Base-by-base conservation (phyloP, 768 basidiomycete species). In the Hebeloma cylindrosporum region DNA sequence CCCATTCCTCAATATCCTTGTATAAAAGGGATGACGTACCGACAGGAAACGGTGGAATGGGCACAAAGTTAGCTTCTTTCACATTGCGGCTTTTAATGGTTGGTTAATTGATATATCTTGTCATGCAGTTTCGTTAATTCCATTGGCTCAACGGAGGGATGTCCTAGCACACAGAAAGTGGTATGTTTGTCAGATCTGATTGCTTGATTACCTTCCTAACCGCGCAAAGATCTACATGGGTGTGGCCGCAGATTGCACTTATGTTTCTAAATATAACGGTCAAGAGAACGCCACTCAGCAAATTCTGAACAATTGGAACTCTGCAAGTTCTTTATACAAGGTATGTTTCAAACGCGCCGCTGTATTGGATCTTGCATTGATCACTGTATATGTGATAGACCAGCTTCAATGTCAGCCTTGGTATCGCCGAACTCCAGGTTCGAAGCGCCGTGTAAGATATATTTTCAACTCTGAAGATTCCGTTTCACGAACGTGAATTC, bases 171-270 rank as follows among this genome's bases (percentile, higher is more conserved):
- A 0, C 85, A 86, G 65, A 79, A 80, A 70, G 78, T 92, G 54
- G 80, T 82, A 57, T 52, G 79, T 67, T 16, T 17, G 47, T 29
- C 21, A 30, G 13, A 40, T 31, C 25, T 9, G 29, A 36, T 40
- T 25, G 49, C 37, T 46, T 40, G 38, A 35, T 25, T 39, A 11
- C 17, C 27, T 25, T 21, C 30, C 22, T 37, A 21, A 40, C 35
- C 35, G 33, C 31, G 25, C 18, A 13, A 36, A 80, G 78, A 54
- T 80, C 18, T 91, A 85, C 61, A 83, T 93, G 80, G 92, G 92
- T 18, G 85, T 92, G 43, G 91, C 91, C 0, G 85, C 90, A 4
- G 92, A 93, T 61, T 93, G 92, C 65, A 78, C 76, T 50, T 93
- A 92, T 59, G 80, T 83, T 8, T 54, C 66, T 22, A 73, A 73